These are phyloP conservation scores for Mrakia blollopis DNA, from an alignment of 768 basidiomycete genomes.

Conservation along the genomic window DNA sequence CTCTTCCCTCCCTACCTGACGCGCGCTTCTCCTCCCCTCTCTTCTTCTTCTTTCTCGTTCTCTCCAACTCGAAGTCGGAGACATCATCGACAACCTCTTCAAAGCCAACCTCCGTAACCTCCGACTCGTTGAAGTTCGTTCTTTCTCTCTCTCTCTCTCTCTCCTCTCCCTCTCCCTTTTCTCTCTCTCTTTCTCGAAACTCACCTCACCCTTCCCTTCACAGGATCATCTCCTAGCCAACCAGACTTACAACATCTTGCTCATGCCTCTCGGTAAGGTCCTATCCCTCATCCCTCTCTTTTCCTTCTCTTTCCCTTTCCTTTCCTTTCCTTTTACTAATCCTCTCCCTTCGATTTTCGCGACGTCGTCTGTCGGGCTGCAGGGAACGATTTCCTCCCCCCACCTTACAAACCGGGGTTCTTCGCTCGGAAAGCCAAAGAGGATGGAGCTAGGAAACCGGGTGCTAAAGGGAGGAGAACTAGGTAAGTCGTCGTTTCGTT, in stretches of 20 bases:
- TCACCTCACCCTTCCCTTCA: slow-evolving; percentile 24
- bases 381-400: slow-evolving; percentile 37
- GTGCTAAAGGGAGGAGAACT: slow-evolving; percentile 14
- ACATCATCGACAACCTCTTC: slow-evolving; percentile 44
- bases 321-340: background rate
- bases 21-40: slow-evolving; percentile 34
- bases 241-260: slow-evolving; percentile 40
- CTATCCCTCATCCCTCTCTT: background rate
- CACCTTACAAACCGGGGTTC: slow-evolving; percentile 31
- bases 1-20: slow-evolving; percentile 39
- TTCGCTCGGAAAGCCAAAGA: slow-evolving; percentile 15
- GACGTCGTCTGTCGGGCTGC: background rate
- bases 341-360: background rate
- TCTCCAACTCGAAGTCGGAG: too few species aligned
- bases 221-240: slow-evolving; percentile 41
- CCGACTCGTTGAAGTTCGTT: slow-evolving; percentile 27
- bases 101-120: slow-evolving; percentile 44
- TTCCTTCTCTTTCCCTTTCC: background rate
- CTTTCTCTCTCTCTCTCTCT: background rate
- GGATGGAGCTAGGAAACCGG: slow-evolving; percentile 6
- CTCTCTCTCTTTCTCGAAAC: background rate
- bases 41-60: slow-evolving; percentile 40
- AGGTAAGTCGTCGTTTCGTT: background rate
- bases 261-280: slow-evolving; percentile 42
- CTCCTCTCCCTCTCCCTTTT: background rate